A percentile compares a stretch with the other conserved stretches of the same genome.
Conservation (phyloP, 23 red algal genomes). For the Porphyridium purpureum region DNA sequence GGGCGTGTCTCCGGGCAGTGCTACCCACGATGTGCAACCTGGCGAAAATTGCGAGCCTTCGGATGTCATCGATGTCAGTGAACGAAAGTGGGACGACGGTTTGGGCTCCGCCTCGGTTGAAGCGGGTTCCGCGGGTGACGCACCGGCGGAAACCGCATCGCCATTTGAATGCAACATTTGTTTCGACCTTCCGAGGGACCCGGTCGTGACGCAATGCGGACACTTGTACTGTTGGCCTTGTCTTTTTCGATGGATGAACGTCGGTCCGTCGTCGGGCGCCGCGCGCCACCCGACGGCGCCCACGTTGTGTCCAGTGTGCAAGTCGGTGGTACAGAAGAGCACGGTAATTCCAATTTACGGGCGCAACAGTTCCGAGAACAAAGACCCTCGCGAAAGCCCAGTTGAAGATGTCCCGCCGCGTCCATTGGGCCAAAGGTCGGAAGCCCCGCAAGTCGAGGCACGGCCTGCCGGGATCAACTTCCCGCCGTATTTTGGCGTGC, state of each 20-base stretch:
- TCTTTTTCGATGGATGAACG: conserved; percentile 63
- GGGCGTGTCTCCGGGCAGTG: no score
- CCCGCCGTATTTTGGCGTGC: conserved; percentile 23
- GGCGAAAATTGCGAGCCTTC: no score
- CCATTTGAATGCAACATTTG: conserved; percentile 98
- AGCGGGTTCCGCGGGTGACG: no score
- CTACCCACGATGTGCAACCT: no score
- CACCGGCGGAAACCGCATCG: no score
- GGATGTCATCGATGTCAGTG: no score
- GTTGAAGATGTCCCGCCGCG: conserved; percentile 15
- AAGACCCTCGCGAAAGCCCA: conserved; percentile 8
- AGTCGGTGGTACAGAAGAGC: conserved; percentile 32
- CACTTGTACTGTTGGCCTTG: conserved; percentile 98
- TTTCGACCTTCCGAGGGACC: conserved; percentile 62
- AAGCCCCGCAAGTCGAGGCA: conserved; percentile 7
- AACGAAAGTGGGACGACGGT: no score
- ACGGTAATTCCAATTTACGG: conserved; percentile 94
- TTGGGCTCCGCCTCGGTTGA: no score
- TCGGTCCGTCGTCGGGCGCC: no score
- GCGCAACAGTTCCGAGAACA: conserved; percentile 23
- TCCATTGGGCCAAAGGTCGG: conserved; percentile 23
- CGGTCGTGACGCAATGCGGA: conserved; percentile 90
- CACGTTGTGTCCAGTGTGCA: conserved; percentile 89
- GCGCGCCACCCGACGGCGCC: conserved; percentile 21
- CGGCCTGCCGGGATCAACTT: conserved; percentile 1